Evolutionary conservation across 768 basidiomycete species (phyloP).

Genomic region (Dentipellis fragilis): DNA sequence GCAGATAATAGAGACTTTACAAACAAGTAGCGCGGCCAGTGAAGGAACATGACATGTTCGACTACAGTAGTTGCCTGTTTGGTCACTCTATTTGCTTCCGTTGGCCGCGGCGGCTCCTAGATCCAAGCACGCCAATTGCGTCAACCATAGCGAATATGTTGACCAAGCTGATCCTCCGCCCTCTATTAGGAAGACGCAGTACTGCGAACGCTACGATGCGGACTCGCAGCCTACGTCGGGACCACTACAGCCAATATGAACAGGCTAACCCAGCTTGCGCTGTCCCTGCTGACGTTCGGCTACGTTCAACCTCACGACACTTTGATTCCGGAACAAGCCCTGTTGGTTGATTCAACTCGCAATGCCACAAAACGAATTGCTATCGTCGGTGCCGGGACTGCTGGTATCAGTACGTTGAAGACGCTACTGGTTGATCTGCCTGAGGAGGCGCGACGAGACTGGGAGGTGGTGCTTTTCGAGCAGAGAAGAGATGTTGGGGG

Average conservation of each 20-base stretch:
- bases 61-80: no score
- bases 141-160: not conserved
- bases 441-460: constrained; percentile 23
- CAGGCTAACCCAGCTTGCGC: not conserved
- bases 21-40: no score
- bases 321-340: no score
- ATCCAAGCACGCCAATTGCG: not conserved
- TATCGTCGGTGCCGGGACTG: constrained; percentile 49
- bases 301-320: not conserved
- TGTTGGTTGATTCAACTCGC: no score
- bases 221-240: not conserved
- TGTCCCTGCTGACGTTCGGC: not conserved
- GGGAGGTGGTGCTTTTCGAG: constrained; percentile 46
- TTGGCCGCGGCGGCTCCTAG: no score
- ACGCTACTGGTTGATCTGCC: constrained; percentile 37
- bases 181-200: not conserved
- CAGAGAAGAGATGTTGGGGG: constrained; percentile 44
- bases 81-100: no score
- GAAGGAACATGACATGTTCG: no score
- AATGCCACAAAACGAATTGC: constrained; percentile 25
- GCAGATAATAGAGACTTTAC: no score
- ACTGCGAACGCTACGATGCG: not conserved
- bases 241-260: not conserved
- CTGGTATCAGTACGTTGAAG: constrained; percentile 43
- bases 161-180: not conserved